Evolutionary conservation across 306 rosid genomes (phyloP), one percentile per base, ranked within the genome.

Genomic region (Glycine tomentella): DNA sequence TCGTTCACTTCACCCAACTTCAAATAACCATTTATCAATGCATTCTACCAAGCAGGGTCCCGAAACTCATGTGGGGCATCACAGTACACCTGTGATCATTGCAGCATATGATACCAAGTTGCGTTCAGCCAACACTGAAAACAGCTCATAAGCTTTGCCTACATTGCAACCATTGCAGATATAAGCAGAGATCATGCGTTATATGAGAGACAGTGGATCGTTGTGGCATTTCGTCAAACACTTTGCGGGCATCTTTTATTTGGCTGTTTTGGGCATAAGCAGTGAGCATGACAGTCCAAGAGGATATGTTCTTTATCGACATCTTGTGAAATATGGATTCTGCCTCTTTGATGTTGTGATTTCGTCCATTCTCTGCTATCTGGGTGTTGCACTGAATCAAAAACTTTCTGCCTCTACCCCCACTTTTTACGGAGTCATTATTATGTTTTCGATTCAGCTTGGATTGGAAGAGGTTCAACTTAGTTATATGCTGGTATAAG

Each of bases 241-340:
- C 0, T n/a, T 86, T 80, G 36, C 82, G 90, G 17, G 98, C 97
- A n/a, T 77, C 69, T 11, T 3, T 10, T 0, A 74, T 84, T 42
- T 90, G 87, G 5, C 93, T 93, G 52, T 89, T 94, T 67, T 91
- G 84, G 0, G 87, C 90, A 59, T 91, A 92, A 0, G 87, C 97
- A 1, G 93, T 90, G 68, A 94, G 93, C 97, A 94, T 86, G 75
- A 97, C 97, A 9, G 97, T 91, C 94, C 97, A 92, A 68, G 98
- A 90, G 42, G 90, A 74, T 0, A 85, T 84, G 72, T 76, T 87
- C 14, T 84, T 94, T 25, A 31, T 53, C n/a, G 97, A 90, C 91
- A 94, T 92, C 4, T 84, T 80, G 11, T 9, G 59, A 81, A 94
- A 94, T 4, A 90, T 33, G 1, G 86, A 72, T 76, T 90, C 94